A percentile compares a stretch with the other conserved stretches of the same genome.
These are phyloP conservation scores for Pichia sp. DNA, from an alignment of 1,139 yeast genomes.

Conservation along the genomic window DNA sequence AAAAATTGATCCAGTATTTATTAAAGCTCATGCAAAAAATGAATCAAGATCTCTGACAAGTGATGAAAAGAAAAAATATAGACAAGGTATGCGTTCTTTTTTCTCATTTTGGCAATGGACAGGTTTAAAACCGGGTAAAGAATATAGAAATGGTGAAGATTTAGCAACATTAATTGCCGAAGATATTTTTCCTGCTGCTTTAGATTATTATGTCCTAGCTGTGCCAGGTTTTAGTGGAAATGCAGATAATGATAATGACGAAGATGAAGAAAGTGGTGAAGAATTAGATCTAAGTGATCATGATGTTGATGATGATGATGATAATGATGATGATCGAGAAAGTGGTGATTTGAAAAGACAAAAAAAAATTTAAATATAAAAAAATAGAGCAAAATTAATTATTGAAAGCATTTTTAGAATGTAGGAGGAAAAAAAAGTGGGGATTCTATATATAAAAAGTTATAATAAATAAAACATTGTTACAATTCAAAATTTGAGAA, in stretches of 20 bases:
- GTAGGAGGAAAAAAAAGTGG: too few relatives aligned
- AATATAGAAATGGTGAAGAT: conserved; percentile 66
- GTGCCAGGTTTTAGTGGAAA: conserved; percentile 51
- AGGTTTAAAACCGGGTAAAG: conserved; percentile 65
- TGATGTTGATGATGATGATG: too few relatives aligned
- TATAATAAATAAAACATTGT: too few relatives aligned
- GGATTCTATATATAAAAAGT: too few relatives aligned
- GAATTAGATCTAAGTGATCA: conserved; percentile 50
- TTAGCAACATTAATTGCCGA: conserved; percentile 57
- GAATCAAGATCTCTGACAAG: conserved; percentile 18
- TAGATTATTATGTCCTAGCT: conserved; percentile 67
- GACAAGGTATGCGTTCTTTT: conserved; percentile 67
- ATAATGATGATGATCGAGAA: conserved; percentile 21
- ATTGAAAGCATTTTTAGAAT: too few relatives aligned
- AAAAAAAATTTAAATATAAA: too few relatives aligned
- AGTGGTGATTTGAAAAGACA: conserved; percentile 5
- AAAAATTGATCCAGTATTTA: conserved; percentile 44
- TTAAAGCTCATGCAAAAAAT: conserved; percentile 35
- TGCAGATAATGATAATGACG: conserved; percentile 41
- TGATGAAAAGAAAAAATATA: conserved; percentile 54
- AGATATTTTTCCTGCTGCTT: conserved; percentile 66
- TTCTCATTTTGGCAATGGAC: conserved; percentile 77
- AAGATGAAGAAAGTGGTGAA: conserved; percentile 46
- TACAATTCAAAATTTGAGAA: conserved; percentile 17
- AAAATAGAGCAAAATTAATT: too few relatives aligned